These are phyloP conservation scores for Diplocarpon rosae DNA, from an alignment of 2,329 filamentous ascomycete species.

Conservation along the genomic window DNA sequence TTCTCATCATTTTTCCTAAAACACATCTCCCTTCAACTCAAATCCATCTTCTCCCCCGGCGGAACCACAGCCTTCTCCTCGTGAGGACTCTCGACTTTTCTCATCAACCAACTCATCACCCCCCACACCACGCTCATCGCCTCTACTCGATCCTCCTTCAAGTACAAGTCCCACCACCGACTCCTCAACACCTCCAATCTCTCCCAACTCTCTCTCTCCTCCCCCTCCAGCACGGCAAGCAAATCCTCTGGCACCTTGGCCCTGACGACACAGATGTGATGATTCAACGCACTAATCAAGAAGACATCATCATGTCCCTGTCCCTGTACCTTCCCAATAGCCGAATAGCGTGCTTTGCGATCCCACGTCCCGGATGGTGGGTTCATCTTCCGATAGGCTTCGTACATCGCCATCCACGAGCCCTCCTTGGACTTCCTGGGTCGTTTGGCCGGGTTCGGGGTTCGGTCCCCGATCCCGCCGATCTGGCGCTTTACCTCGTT, in stretches of 20 bases:
- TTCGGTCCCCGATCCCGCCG: conserved; percentile 11
- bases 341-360: conserved; percentile 43
- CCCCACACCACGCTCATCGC: conserved; percentile 48
- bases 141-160: conserved; percentile 40
- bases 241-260: conserved; percentile 45
- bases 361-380: conserved; percentile 50
- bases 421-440: conserved; percentile 13
- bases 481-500: conserved; percentile 13
- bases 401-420: conserved; percentile 44
- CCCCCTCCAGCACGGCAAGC: conserved; percentile 43
- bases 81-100: conserved; percentile 19
- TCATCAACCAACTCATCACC: conserved; percentile 50
- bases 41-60: conserved; percentile 15
- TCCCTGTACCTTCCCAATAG: conserved; percentile 41
- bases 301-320: conserved; percentile 49
- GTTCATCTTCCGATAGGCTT: conserved; percentile 51
- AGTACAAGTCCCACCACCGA: conserved; percentile 50
- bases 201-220: conserved; percentile 29
- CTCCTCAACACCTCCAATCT: conserved; percentile 44
- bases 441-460: conserved; percentile 11
- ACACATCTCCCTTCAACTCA: conserved; percentile 6
- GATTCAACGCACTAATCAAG: conserved; percentile 48
- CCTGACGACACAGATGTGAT: conserved; percentile 47
- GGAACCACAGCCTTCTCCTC: not conserved
- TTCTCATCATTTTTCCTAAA: too few relatives aligned